Evolutionary conservation across 2,329 filamentous ascomycete species (phyloP).

Genomic region (Hysterium pulicare): DNA sequence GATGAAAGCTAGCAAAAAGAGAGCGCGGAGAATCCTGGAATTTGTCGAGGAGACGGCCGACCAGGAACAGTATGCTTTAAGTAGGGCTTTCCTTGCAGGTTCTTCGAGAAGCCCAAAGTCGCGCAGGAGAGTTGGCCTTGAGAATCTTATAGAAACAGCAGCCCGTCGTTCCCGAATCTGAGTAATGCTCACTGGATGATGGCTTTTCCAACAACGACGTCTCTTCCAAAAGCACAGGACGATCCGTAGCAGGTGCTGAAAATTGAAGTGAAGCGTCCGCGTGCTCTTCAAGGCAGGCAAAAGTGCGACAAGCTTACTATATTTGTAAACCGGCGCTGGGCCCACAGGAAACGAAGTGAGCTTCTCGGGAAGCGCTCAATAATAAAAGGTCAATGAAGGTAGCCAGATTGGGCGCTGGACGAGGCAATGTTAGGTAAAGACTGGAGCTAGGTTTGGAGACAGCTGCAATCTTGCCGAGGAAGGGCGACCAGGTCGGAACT

Average conservation of each 20-base stretch:
- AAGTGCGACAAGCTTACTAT: slow-evolving; percentile 29
- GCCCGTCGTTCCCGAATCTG: too few species aligned
- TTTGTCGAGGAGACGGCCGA: slow-evolving; percentile 23
- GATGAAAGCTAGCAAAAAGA: slow-evolving; percentile 27
- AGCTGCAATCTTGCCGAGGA: slow-evolving; percentile 17
- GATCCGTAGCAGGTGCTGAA: slow-evolving; percentile 27
- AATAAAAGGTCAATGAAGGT: neutral
- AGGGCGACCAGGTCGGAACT: slow-evolving; percentile 21
- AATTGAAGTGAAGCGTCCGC: slow-evolving; percentile 31
- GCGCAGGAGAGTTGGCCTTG: slow-evolving; percentile 20
- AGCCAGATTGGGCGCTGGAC: slow-evolving; percentile 5
- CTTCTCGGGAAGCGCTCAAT: neutral
- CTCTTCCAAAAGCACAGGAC: slow-evolving; percentile 19
- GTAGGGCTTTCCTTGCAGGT: slow-evolving; percentile 36
- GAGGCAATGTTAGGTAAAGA: slow-evolving; percentile 13
- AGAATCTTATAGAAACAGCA: slow-evolving; percentile 15
- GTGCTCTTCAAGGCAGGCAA: slow-evolving; percentile 32
- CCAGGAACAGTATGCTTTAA: slow-evolving; percentile 26
- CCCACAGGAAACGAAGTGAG: slow-evolving; percentile 17
- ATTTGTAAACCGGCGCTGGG: slow-evolving; percentile 28
- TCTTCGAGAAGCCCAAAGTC: slow-evolving; percentile 27
- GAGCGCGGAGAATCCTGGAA: slow-evolving; percentile 33
- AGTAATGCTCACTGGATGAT: neutral
- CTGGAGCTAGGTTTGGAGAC: slow-evolving; percentile 13
- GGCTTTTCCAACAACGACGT: neutral